Evolutionary conservation across 179 eudicot genomes (phyloP).

Genomic region (Carnegiea gigantea): DNA sequence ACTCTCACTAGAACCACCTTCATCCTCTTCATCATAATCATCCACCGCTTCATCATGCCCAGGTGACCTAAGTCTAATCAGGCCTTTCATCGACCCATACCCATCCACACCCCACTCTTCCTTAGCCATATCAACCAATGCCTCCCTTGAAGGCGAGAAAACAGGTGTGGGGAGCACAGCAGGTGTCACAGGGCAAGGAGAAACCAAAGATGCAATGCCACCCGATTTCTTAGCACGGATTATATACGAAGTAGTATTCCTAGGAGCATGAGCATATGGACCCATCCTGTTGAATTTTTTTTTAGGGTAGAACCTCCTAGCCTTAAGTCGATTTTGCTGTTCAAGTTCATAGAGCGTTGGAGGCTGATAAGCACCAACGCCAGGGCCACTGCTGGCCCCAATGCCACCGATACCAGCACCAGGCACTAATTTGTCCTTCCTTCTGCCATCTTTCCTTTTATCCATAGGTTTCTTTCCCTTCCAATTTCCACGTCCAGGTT

Average conservation of each 20-base stretch:
- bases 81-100: constrained; percentile 94
- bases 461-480: constrained; percentile 71
- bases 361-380: constrained; percentile 47
- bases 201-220: constrained; percentile 79
- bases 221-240: constrained; percentile 90
- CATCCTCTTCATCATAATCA: constrained; percentile 87
- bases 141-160: constrained; percentile 92
- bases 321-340: constrained; percentile 75
- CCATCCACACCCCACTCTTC: constrained; percentile 99
- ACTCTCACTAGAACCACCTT: constrained; percentile 82
- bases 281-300: constrained; percentile 65
- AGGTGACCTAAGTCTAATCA: constrained; percentile 86
- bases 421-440: constrained; percentile 33
- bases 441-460: constrained; percentile 45
- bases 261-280: constrained; percentile 89
- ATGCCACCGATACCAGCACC: constrained; percentile 22
- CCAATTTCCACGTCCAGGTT: constrained; percentile 57
- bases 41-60: constrained; percentile 62
- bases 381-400: constrained; percentile 13
- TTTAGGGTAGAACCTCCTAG: constrained; percentile 57
- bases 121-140: constrained; percentile 93
- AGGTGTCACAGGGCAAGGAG: constrained; percentile 90
- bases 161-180: constrained; percentile 87
- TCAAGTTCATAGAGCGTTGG: constrained; percentile 69
- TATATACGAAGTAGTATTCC: constrained; percentile 81